Evolutionary conservation across 1,284 basidiomycete species (phyloP).

Genomic region (Schizophyllum amplum): DNA sequence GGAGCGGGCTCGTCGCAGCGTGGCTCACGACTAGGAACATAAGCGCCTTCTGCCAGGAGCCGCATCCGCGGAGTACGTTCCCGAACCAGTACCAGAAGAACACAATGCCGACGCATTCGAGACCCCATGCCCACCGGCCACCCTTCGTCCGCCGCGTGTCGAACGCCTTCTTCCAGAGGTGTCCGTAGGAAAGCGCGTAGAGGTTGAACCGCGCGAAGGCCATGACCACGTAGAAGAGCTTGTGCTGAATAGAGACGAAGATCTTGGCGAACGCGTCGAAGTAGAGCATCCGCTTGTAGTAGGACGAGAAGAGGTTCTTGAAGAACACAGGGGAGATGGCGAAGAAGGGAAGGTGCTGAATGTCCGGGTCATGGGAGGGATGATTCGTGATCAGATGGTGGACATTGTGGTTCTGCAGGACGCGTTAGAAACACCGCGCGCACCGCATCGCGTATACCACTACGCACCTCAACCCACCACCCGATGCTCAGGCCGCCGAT

Average conservation of each 20-base stretch:
- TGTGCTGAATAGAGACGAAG: slow-evolving; percentile 80
- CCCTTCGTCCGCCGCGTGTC: slow-evolving; percentile 51
- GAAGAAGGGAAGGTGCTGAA: slow-evolving; percentile 95
- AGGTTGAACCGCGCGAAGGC: slow-evolving; percentile 94
- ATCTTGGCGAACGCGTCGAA: slow-evolving; percentile 67
- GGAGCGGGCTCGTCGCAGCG: slow-evolving; percentile 74
- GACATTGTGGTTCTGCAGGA: slow-evolving; percentile 84
- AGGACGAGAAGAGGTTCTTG: slow-evolving; percentile 83
- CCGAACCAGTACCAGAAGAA: slow-evolving; percentile 83
- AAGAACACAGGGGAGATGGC: slow-evolving; percentile 89
- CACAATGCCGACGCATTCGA: slow-evolving; percentile 61
- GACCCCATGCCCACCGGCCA: slow-evolving; percentile 62
- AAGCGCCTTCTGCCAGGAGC: slow-evolving; percentile 57
- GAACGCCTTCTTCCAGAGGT: slow-evolving; percentile 58
- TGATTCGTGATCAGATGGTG: slow-evolving; percentile 98
- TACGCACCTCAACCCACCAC: slow-evolving; percentile 97
- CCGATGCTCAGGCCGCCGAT: slow-evolving; percentile 90
- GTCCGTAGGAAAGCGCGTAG: slow-evolving; percentile 82
- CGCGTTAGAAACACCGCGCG: slow-evolving; percentile 3
- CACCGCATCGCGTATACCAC: slow-evolving; percentile 25
- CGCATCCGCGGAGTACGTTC: slow-evolving; percentile 55
- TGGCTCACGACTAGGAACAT: slow-evolving; percentile 76
- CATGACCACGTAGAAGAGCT: slow-evolving; percentile 90
- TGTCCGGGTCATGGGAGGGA: slow-evolving; percentile 94
- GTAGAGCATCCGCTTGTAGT: slow-evolving; percentile 84